Base-by-base conservation (phyloP, 495 filamentous ascomycete species). In the Trichoderma parareesei region DNA sequence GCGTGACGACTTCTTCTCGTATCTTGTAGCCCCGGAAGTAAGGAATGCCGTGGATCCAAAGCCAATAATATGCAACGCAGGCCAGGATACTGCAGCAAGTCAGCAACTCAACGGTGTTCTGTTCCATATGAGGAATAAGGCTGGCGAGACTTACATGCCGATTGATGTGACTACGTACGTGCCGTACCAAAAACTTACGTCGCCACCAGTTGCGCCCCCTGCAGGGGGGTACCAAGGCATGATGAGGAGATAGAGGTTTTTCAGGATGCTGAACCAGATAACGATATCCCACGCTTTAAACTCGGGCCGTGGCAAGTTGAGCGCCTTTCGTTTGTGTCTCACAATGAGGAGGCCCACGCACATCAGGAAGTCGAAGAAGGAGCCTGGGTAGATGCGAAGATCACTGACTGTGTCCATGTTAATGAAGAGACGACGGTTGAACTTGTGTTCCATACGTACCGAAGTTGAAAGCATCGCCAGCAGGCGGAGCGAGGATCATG, bases 381-480 rank as follows among this genome's bases (percentile, higher is more conserved):
- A 78, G 0, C 69, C 53, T 0, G 87, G 85, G 63, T 85, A 86
- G 0, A 77, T 69, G 61, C 74, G 68, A 0, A 89, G 75, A 65
- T 85, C 81, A 48, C 83, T 79, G 9, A 88, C 81, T 84, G 72
- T 73, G 14, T 72, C 7, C 46, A 9, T 27, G 35, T 74, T 14
- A 72, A 73, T 60, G 16, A 14, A 13, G 10, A 20, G 53, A 57
- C 4, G 37, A 35, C 11, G 40, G 11, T 41, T 10, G 27, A 37
- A 57, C 4, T 13, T 1, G 18, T 46, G n/a, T 11, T 16, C 6
- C 38, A 69, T 38, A 68, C 70, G 57, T 65, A 72, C 74, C 71
- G 65, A 88, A 88, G 61, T 87, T 85, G 73, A 88, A 90, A 13
- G 85, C 86, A 72, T 89, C 86, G 6, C 87, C 87, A 3, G 85